phyloP scores from a whole-genome alignment of 2,329 filamentous ascomycete species.

The Phoma sp. region DNA sequence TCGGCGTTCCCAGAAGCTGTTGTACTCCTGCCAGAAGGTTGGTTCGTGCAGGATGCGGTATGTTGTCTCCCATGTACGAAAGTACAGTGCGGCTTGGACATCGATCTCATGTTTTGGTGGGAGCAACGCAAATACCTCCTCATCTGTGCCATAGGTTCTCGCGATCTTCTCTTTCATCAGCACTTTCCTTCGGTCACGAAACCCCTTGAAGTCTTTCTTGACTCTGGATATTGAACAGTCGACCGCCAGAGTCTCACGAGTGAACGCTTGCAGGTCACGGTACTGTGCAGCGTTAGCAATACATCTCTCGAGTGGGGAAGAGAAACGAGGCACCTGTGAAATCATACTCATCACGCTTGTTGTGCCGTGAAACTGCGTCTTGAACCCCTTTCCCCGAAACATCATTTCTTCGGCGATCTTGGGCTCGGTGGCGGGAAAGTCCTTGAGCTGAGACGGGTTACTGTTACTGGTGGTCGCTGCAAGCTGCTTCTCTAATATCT shows the following conservation, averaged over 20 bases:
- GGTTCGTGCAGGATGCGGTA: constrained; percentile 63
- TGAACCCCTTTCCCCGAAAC: constrained; percentile 54
- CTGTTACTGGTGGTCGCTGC: constrained; percentile 28
- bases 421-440: constrained; percentile 24
- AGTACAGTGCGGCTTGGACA: constrained; percentile 55
- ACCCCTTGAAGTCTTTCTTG: constrained; percentile 44
- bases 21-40: constrained; percentile 61
- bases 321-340: constrained; percentile 35
- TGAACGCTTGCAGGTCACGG: constrained; percentile 46
- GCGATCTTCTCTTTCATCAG: constrained; percentile 29
- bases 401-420: constrained; percentile 48
- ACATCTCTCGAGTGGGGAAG: not conserved
- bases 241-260: constrained; percentile 37
- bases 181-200: constrained; percentile 40
- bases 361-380: constrained; percentile 54
- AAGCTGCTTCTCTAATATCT: constrained; percentile 41
- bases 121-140: constrained; percentile 47
- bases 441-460: constrained; percentile 25
- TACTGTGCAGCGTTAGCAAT: constrained; percentile 32
- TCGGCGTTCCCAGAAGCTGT: constrained; percentile 53
- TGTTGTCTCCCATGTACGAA: constrained; percentile 59
- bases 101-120: constrained; percentile 52
- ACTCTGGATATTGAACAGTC: constrained; percentile 41
- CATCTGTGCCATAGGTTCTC: constrained; percentile 30
- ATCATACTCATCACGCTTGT: constrained; percentile 50